phyloP scores from a whole-genome alignment of 2,329 filamentous ascomycete genomes.

The Aspergillus sojae region DNA sequence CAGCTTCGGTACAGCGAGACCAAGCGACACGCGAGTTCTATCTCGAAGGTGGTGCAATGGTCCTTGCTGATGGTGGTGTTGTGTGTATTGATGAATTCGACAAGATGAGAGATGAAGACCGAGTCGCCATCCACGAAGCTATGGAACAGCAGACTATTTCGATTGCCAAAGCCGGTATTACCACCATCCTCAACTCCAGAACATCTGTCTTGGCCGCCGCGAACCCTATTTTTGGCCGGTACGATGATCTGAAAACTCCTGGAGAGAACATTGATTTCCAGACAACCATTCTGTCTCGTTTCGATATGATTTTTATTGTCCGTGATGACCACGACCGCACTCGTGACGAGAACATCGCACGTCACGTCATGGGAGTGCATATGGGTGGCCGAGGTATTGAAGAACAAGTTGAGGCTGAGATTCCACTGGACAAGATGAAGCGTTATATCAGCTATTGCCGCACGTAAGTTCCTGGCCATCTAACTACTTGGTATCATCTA shows the following conservation, averaged over 20 bases:
- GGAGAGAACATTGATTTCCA: slow-evolving; percentile 99
- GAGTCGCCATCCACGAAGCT: slow-evolving; percentile 97
- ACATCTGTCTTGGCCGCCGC: slow-evolving; percentile 94
- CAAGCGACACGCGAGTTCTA: slow-evolving; percentile 94
- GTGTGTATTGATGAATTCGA: slow-evolving; percentile 99
- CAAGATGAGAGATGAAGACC: slow-evolving; percentile 98
- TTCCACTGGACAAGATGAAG: slow-evolving; percentile 95
- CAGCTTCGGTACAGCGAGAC: slow-evolving; percentile 93
- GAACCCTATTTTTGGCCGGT: slow-evolving; percentile 96
- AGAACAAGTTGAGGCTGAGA: slow-evolving; percentile 82
- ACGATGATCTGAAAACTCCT: slow-evolving; percentile 96
- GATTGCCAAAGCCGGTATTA: slow-evolving; percentile 97
- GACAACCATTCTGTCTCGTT: slow-evolving; percentile 95
- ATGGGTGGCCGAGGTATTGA: slow-evolving; percentile 86
- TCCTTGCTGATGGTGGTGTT: slow-evolving; percentile 92
- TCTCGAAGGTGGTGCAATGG: slow-evolving; percentile 97
- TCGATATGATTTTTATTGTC: slow-evolving; percentile 99
- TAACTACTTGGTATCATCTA: neutral
- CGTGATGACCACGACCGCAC: slow-evolving; percentile 89
- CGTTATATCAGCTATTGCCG: slow-evolving; percentile 97
- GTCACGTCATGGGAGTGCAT: slow-evolving; percentile 95
- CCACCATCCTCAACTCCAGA: slow-evolving; percentile 92
- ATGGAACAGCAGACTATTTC: slow-evolving; percentile 99
- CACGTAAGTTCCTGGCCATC: slow-evolving; percentile 63
- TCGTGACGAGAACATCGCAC: slow-evolving; percentile 90